Conservation (phyloP, 2,329 filamentous ascomycete species). For the Spiromastix sp. region DNA sequence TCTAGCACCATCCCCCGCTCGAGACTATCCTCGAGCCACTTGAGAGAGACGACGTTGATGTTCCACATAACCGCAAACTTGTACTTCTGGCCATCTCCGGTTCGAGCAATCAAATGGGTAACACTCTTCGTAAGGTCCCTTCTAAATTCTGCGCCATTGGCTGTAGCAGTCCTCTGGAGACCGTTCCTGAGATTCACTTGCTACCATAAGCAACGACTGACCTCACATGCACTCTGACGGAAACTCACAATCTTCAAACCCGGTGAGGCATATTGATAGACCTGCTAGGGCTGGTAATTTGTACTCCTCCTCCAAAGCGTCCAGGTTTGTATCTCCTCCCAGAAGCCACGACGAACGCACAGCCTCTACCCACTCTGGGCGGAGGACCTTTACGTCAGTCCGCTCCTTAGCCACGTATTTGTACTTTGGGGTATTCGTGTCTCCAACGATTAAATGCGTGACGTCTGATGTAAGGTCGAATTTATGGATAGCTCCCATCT, state of each 20-base stretch:
- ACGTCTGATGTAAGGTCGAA: slow-evolving; percentile 93
- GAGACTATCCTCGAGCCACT: slow-evolving; percentile 79
- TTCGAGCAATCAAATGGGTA: slow-evolving; percentile 75
- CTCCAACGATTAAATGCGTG: slow-evolving; percentile 86
- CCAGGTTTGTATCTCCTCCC: slow-evolving; percentile 64
- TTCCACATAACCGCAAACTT: slow-evolving; percentile 75
- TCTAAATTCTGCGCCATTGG: slow-evolving; percentile 72
- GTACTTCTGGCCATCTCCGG: slow-evolving; percentile 80
- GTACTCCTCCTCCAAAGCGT: slow-evolving; percentile 53
- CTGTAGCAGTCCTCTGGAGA: slow-evolving; percentile 56
- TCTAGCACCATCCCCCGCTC: slow-evolving; percentile 84
- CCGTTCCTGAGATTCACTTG: slow-evolving; percentile 46
- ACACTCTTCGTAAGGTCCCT: slow-evolving; percentile 78
- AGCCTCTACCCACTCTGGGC: slow-evolving; percentile 73
- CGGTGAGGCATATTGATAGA: slow-evolving; percentile 57
- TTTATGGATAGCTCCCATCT: slow-evolving; percentile 81
- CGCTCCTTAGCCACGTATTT: slow-evolving; percentile 86
- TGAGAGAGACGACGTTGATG: slow-evolving; percentile 65
- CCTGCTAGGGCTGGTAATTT: slow-evolving; percentile 36
- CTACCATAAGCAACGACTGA: slow-evolving; percentile 1
- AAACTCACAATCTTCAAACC: slow-evolving; percentile 53
- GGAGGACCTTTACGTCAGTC: slow-evolving; percentile 74
- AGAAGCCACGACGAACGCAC: slow-evolving; percentile 70
- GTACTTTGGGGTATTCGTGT: slow-evolving; percentile 86
- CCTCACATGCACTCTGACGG: neutral